A percentile compares a stretch with the other conserved stretches of the same genome.
Evolutionary conservation across 768 basidiomycete genomes (phyloP).

Genomic region (Lentinula lateritia): DNA sequence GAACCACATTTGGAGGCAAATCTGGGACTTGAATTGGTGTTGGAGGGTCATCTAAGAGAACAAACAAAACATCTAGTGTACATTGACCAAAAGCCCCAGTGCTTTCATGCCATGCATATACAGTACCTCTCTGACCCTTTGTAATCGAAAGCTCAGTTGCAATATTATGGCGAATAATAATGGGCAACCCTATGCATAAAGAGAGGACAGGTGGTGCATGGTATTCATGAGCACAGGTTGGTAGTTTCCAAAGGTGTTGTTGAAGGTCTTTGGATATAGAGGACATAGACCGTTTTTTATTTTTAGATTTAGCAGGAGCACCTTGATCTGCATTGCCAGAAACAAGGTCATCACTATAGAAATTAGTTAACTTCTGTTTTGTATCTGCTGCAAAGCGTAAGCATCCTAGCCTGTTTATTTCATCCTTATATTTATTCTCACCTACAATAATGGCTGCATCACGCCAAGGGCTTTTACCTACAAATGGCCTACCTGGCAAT

Average conservation of each 20-base stretch:
- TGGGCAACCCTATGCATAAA: constrained; percentile 26
- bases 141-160: constrained; percentile 29
- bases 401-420: constrained; percentile 23
- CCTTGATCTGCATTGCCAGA: too few relatives aligned
- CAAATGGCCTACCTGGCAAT: constrained; percentile 45
- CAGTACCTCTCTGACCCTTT: constrained; percentile 24
- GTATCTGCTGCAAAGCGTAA: constrained; percentile 25
- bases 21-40: constrained; percentile 14
- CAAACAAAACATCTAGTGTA: constrained; percentile 22
- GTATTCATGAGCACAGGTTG: constrained; percentile 17
- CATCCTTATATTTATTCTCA: constrained; percentile 22
- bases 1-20: constrained; percentile 26
- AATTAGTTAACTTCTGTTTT: constrained; percentile 15
- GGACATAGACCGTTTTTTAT: neutral
- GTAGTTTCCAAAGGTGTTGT: constrained; percentile 16
- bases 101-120: constrained; percentile 18
- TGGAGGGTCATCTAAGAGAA: constrained; percentile 20
- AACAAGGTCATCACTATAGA: constrained; percentile 17
- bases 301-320: neutral
- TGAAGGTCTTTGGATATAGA: constrained; percentile 10
- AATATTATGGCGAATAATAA: constrained; percentile 24
- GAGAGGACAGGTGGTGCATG: constrained; percentile 21
- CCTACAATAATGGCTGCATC: constrained; percentile 29
- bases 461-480: constrained; percentile 15
- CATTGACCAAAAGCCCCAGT: constrained; percentile 5